phyloP scores from a whole-genome alignment of 1,284 basidiomycete species.

The Cutaneotrichosporon sp. region DNA sequence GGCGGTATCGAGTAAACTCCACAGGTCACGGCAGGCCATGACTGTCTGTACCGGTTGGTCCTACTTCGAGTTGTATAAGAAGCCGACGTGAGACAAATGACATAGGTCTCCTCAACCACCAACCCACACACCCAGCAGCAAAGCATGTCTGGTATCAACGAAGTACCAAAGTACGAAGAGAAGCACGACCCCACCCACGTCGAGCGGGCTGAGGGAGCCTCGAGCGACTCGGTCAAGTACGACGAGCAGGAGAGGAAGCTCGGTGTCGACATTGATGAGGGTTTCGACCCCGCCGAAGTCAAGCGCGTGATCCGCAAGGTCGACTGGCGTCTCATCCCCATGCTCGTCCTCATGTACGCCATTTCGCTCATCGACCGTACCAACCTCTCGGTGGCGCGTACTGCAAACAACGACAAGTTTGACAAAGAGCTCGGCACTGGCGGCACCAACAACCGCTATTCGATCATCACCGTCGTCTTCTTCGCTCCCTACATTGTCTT shows the following conservation, averaged over 20 bases:
- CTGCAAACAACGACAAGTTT: constrained; percentile 30
- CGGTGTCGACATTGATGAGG: constrained; percentile 26
- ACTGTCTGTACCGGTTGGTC: too few relatives aligned
- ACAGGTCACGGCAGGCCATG: too few relatives aligned
- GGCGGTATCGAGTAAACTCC: neutral
- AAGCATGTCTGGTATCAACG: neutral
- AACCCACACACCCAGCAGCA: neutral
- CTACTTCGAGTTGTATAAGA: neutral
- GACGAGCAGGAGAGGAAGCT: constrained; percentile 29
- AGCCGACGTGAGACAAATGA: neutral
- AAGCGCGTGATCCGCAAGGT: constrained; percentile 23
- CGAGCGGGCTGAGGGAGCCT: neutral
- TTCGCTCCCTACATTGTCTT: constrained; percentile 53
- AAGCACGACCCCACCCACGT: neutral
- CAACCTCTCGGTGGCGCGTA: constrained; percentile 30
- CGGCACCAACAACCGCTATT: constrained; percentile 46
- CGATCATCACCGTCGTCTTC: constrained; percentile 47
- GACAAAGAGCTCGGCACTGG: constrained; percentile 26
- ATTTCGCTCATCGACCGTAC: constrained; percentile 24
- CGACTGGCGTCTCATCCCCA: constrained; percentile 25
- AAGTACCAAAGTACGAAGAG: neutral
- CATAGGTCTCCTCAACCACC: neutral
- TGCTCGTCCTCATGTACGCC: constrained; percentile 23
- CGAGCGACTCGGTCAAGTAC: constrained; percentile 13
- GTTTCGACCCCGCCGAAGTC: constrained; percentile 15